These are phyloP conservation scores for Xylaria sp. DNA, from an alignment of 495 filamentous ascomycete genomes.

Conservation along the genomic window DNA sequence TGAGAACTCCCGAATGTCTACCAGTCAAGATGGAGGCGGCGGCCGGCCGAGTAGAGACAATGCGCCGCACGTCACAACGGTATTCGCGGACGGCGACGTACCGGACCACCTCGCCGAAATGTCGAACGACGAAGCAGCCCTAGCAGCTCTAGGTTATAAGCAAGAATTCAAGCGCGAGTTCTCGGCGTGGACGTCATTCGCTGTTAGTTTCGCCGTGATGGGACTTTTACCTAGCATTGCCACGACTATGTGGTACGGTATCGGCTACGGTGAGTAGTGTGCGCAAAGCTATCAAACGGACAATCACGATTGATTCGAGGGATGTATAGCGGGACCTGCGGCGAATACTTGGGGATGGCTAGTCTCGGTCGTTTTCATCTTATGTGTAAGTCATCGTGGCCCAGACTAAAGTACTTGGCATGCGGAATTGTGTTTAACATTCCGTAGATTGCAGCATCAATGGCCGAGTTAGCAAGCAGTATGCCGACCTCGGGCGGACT, in stretches of 20 bases:
- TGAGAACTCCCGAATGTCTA: conserved; percentile 9
- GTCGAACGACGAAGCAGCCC: conserved; percentile 69
- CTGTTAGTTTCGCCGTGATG: conserved; percentile 78
- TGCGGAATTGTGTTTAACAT: conserved; percentile 58
- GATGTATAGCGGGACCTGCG: conserved; percentile 64
- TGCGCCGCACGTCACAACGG: conserved; percentile 69
- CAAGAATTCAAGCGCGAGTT: conserved; percentile 85
- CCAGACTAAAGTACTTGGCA: background rate
- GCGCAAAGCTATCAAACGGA: background rate
- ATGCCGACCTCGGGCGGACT: conserved; percentile 65
- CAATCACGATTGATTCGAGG: conserved; percentile 23
- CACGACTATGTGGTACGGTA: conserved; percentile 77
- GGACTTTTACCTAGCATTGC: conserved; percentile 78
- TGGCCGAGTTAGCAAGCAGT: conserved; percentile 49
- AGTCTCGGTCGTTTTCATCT: conserved; percentile 75
- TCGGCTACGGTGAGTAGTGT: conserved; percentile 69
- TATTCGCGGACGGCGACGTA: conserved; percentile 69
- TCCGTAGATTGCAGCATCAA: conserved; percentile 30
- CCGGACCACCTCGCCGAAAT: conserved; percentile 51
- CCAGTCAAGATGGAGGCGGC: conserved; percentile 1
- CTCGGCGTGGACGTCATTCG: conserved; percentile 83
- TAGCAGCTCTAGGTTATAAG: conserved; percentile 76
- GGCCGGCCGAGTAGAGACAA: conserved; percentile 11
- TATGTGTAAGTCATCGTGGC: conserved; percentile 67
- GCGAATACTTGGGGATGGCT: conserved; percentile 90